Conservation (phyloP, 305 asterid species). For the Lippia alba region DNA sequence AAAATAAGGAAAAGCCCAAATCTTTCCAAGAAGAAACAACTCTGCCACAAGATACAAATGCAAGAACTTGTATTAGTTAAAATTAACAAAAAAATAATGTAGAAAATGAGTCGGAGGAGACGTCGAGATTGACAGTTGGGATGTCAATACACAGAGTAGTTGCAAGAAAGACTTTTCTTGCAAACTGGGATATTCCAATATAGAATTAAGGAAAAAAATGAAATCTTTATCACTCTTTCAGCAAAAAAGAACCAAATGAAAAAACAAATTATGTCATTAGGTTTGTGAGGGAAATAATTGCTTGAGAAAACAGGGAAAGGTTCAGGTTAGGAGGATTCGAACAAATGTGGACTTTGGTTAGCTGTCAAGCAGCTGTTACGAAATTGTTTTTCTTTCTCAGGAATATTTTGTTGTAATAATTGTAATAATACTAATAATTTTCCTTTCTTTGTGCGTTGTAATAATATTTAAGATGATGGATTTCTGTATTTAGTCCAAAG, state of each 20-base stretch:
- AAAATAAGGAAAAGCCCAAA: slow-evolving; percentile 19
- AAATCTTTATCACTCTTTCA: slow-evolving; percentile 2
- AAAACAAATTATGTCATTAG: not conserved
- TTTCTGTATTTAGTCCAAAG: too few species aligned
- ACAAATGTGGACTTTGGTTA: slow-evolving; percentile 17
- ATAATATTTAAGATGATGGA: too few species aligned
- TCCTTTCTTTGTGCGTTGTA: too few species aligned
- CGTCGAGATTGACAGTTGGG: slow-evolving; percentile 28
- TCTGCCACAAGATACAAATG: not conserved
- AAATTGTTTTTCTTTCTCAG: not conserved
- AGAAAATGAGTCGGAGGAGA: slow-evolving; percentile 10
- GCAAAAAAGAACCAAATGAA: not conserved
- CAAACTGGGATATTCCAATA: slow-evolving; percentile 23
- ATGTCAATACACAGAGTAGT: slow-evolving; percentile 36
- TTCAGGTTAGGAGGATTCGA: slow-evolving; percentile 6
- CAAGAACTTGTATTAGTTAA: not conserved
- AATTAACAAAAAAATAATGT: slow-evolving; percentile 1
- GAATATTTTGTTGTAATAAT: not conserved
- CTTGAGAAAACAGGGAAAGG: slow-evolving; percentile 28
- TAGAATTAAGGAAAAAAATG: slow-evolving; percentile 15
- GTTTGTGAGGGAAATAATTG: not conserved
- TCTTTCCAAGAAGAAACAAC: not conserved
- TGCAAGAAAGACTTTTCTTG: slow-evolving; percentile 32
- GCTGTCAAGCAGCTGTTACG: slow-evolving; percentile 33
- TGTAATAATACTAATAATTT: too few species aligned